Base-by-base conservation (phyloP, 495 filamentous ascomycete genomes). In the Penicillium argentinense region DNA sequence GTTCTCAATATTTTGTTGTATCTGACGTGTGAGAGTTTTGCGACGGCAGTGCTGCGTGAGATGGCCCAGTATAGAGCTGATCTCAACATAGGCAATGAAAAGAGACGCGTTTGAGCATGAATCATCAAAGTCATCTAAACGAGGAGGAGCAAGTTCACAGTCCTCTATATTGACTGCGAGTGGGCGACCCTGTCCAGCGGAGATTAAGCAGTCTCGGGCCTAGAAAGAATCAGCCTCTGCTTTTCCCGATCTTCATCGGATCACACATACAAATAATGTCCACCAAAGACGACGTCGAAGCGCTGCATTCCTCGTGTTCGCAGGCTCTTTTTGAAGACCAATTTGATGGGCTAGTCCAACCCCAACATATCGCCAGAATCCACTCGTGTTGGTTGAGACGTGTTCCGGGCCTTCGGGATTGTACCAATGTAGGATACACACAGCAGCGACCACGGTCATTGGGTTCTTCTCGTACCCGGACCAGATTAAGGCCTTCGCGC, bases 381-480 rank as follows among this genome's bases (percentile, higher is more conserved):
- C 56, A 33, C 59, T 62, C 2, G 59, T 59, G 38, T 62, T 59
- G 11, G 56, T 62, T 16, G 56, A 59, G 22, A 62, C 59, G 25
- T 52, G 56, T 25, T 62, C 56, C 2, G 55, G 54, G 12, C 58
- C 51, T 51, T 57, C 54, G 0, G 56, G 59, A 34, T 56, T 62
- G 29, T 62, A 62, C 59, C 59, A 62, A 39, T 59, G 56, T 23
- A 63, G 17, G 16, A 63, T 54, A 24, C 59, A 63, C 25, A 59
- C 59, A 9, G 53, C 53, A 19, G 56, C 59, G 9, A 60, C 50
- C 4, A 59, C 56, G 5, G 59, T 63, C 3, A 60, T 26, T 3
- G 59, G 59, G 17, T 60, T 59, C 27, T 49, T 63, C 24, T 60
- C 59, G 26, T 55, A 62, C 14, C 59, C 59, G 4, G 56, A 59